Evolutionary conservation across 257 asterid species (phyloP).

Genomic region (Solanum rostratum): DNA sequence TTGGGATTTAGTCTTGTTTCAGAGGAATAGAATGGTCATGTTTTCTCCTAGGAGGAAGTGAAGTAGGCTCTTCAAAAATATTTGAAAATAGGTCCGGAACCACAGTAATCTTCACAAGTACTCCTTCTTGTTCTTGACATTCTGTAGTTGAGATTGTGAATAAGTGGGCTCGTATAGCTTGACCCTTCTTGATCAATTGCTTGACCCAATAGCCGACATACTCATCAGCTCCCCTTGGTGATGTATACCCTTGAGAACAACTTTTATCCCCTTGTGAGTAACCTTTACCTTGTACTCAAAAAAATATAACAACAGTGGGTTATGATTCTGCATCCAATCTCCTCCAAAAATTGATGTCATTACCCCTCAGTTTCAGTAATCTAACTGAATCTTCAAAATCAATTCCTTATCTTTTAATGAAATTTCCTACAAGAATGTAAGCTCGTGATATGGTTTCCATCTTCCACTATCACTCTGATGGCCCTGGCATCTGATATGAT

Average conservation of each 20-base stretch:
- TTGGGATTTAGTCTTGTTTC: background rate
- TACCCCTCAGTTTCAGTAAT: background rate
- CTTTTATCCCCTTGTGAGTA: background rate
- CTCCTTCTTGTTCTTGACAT: background rate
- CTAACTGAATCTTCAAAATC: background rate
- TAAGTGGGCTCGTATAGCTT: background rate
- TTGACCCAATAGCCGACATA: too few relatives aligned
- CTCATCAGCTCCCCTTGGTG: background rate
- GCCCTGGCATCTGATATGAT: background rate
- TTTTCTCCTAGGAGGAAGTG: background rate
- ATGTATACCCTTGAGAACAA: background rate
- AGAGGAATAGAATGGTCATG: background rate
- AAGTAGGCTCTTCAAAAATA: background rate
- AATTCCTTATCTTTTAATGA: background rate
- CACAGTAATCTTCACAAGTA: background rate
- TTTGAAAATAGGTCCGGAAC: background rate
- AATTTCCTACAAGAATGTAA: background rate
- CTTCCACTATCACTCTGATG: background rate
- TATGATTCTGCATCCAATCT: background rate
- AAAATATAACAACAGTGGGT: background rate
- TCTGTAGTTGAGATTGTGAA: background rate
- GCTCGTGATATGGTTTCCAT: background rate
- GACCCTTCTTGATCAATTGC: background rate
- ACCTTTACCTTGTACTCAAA: background rate
- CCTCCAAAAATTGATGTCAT: background rate